Percentiles rank a stretch among this genome's conserved stretches.
Conservation (phyloP, 106 monocot species). For the Alisma plantagoaquatica region DNA sequence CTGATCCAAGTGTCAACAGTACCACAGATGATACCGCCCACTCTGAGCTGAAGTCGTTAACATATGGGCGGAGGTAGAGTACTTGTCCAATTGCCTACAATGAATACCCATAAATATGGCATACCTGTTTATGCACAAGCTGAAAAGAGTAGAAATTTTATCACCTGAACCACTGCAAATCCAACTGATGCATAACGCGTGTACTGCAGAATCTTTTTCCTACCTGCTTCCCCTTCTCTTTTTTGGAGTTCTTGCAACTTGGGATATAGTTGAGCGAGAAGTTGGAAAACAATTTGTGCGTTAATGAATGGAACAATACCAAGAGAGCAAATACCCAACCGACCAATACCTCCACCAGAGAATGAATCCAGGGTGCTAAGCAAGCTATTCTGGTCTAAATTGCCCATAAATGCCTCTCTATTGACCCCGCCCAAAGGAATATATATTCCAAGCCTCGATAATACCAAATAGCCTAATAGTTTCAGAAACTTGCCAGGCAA, state of each 20-base stretch:
- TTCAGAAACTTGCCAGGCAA: slow-evolving; percentile 93
- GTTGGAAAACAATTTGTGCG: slow-evolving; percentile 93
- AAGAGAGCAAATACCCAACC: slow-evolving; percentile 89
- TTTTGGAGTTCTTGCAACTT: slow-evolving; percentile 99
- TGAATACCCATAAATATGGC: neutral
- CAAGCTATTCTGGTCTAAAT: slow-evolving; percentile 84
- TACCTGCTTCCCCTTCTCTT: slow-evolving; percentile 94
- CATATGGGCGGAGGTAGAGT: slow-evolving; percentile 81
- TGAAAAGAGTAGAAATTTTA: neutral
- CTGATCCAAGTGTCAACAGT: slow-evolving; percentile 87
- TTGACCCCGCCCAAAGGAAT: slow-evolving; percentile 95
- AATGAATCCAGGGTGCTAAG: slow-evolving; percentile 96
- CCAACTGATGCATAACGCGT: slow-evolving; percentile 96
- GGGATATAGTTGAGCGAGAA: slow-evolving; percentile 86
- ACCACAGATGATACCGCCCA: slow-evolving; percentile 77
- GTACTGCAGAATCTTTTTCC: slow-evolving; percentile 96
- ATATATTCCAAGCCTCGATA: slow-evolving; percentile 91
- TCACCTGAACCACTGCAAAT: slow-evolving; percentile 94
- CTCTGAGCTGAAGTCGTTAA: slow-evolving; percentile 80
- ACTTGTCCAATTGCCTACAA: slow-evolving; percentile 95
- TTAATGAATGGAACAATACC: slow-evolving; percentile 99
- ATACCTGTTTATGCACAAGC: neutral
- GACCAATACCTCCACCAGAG: slow-evolving; percentile 96
- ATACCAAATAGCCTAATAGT: slow-evolving; percentile 73
- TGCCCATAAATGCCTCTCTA: slow-evolving; percentile 78